Evolutionary conservation across 2,329 filamentous ascomycete species (phyloP).

Genomic region (Polytolypa hystricis): DNA sequence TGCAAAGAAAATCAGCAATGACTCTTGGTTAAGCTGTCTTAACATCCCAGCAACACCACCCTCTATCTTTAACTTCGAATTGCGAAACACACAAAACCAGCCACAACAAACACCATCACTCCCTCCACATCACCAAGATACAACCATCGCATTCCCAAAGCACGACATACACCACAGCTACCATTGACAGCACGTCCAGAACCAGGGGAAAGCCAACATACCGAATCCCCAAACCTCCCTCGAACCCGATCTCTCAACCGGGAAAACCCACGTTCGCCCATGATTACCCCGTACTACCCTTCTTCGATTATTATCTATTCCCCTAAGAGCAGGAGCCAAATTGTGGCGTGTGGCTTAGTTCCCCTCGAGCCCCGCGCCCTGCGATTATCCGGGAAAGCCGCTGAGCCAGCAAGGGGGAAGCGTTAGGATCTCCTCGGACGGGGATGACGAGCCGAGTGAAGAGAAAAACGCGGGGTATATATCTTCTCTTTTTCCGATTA

Average conservation of each 20-base stretch:
- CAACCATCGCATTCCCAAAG: no score
- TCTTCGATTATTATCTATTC: no score
- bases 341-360: no score
- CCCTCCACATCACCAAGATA: neutral
- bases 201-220: slow-evolving; percentile 16
- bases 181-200: neutral
- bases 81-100: neutral
- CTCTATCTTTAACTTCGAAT: neutral
- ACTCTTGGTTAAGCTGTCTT: slow-evolving; percentile 1
- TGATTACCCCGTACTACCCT: slow-evolving; percentile 3
- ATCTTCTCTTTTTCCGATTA: no score
- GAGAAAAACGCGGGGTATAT: no score
- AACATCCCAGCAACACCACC: slow-evolving; percentile 7
- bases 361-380: no score
- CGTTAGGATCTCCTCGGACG: no score
- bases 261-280: slow-evolving; percentile 19
- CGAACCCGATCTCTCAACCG: slow-evolving; percentile 28
- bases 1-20: slow-evolving; percentile 20
- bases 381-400: no score
- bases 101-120: neutral
- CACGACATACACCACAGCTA: neutral
- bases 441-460: no score
- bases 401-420: no score
- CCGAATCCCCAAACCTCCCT: slow-evolving; percentile 27
- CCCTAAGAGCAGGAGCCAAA: no score